A percentile compares a stretch with the other conserved stretches of the same genome.
These are phyloP conservation scores for Ogataea saltuana DNA, from an alignment of 805 yeast species.

Conservation along the genomic window DNA sequence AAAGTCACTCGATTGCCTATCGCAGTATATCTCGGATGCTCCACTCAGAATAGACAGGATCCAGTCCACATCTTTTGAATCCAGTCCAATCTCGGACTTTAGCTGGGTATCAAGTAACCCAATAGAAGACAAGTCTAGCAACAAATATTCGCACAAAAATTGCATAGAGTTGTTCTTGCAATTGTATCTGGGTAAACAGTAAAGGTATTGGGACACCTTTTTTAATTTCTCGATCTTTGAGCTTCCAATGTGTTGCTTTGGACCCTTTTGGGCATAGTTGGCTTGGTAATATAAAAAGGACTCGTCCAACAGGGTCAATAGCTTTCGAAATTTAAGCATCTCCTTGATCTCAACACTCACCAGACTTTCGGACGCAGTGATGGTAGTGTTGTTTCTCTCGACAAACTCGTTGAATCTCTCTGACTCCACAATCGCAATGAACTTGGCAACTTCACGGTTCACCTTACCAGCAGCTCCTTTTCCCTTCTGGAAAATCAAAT, in stretches of 20 bases:
- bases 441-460: slow-evolving; percentile 52
- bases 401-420: slow-evolving; percentile 40
- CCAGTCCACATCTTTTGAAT: slow-evolving; percentile 31
- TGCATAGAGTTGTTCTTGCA: slow-evolving; percentile 38
- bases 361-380: slow-evolving; percentile 28
- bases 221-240: slow-evolving; percentile 23
- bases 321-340: slow-evolving; percentile 30
- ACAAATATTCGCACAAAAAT: slow-evolving; percentile 40
- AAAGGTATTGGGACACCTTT: slow-evolving; percentile 36
- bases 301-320: slow-evolving; percentile 34
- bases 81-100: slow-evolving; percentile 27
- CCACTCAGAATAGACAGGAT: slow-evolving; percentile 46
- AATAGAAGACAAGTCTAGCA: slow-evolving; percentile 46
- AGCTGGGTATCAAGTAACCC: slow-evolving; percentile 34
- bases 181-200: slow-evolving; percentile 36
- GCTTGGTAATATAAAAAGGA: slow-evolving; percentile 29
- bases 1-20: slow-evolving; percentile 25
- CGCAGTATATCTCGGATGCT: slow-evolving; percentile 33
- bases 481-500: slow-evolving; percentile 26
- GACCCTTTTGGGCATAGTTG: slow-evolving; percentile 16
- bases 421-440: slow-evolving; percentile 46
- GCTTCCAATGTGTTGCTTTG: slow-evolving; percentile 16
- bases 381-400: slow-evolving; percentile 37
- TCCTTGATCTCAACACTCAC: slow-evolving; percentile 32
- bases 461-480: slow-evolving; percentile 31